Base-by-base conservation (phyloP, 768 basidiomycete species). In the Kwoniella sp. region DNA sequence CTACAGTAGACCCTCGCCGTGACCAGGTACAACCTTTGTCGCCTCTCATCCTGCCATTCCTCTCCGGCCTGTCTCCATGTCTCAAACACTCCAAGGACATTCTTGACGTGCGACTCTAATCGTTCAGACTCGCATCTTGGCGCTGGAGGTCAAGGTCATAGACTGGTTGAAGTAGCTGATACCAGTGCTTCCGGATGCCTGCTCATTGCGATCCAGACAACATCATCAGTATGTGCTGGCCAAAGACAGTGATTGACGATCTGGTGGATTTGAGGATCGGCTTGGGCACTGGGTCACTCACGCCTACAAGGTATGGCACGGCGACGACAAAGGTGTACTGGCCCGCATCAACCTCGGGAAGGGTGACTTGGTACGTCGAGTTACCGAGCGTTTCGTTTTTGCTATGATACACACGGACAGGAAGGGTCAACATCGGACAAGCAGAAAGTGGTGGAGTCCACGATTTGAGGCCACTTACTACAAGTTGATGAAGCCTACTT, bases 121-220 rank as follows among this genome's bases (percentile, higher is more conserved):
- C n/a, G n/a, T 17, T 45, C 23, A 61, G 1, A 45, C 17, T 30
- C 51, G 51, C 34, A 55, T 56, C 53, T 56, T 63, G 22, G 55
- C 62, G 34, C 52, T 56, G 22, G 55, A 53, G n/a, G 57, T 38
- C 15, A 64, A 45, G 8, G 38, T 52, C 23, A 64, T 56, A 22
- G 55, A 30, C 48, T 64, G 63, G 56, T 64, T 66, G 52, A 66
- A 66, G 54, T 66, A 66, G 22, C 48, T 47, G 25, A 66, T 59
- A 47, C 64, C 64, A 8, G 64, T 65, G 4, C 23, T 50, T 1
- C 64, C 64, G 26, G 57, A 65, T 2, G 51, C 51, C 64, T 65
- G 51, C 13, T 55, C 11, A 28, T 2, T 29, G 28, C 47, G 13
- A 22, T n/a, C n/a, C n/a, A n/a, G n/a, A n/a, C 56, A 53, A 41